Conservation (phyloP, 2,329 filamentous ascomycete genomes). For the Microascus cirrosus region DNA sequence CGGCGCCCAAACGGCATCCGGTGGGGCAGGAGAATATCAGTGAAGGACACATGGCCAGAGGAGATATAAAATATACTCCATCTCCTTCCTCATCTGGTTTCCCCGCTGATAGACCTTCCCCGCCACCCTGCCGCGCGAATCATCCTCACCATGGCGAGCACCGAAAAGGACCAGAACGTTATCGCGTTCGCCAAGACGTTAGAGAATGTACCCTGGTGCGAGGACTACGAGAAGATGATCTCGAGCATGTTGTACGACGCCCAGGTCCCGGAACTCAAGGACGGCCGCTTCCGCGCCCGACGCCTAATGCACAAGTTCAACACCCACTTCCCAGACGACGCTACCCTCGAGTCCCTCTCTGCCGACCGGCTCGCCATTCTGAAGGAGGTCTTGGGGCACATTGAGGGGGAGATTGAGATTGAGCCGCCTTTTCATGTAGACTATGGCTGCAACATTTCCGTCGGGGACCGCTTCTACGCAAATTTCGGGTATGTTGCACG, state of each 20-base stretch:
- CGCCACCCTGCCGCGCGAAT: neutral
- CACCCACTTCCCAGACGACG: constrained; percentile 37
- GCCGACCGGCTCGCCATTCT: constrained; percentile 33
- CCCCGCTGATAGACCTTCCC: neutral
- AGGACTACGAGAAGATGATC: constrained; percentile 55
- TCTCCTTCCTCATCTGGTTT: neutral
- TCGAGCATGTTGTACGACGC: constrained; percentile 51
- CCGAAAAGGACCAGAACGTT: constrained; percentile 25
- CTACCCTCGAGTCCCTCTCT: constrained; percentile 24
- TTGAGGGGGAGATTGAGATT: constrained; percentile 42
- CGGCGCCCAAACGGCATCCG: too few relatives aligned
- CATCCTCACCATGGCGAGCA: constrained; percentile 13
- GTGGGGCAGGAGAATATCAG: too few relatives aligned
- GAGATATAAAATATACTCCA: neutral
- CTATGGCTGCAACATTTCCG: constrained; percentile 53
- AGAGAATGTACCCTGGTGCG: constrained; percentile 41
- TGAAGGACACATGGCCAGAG: too few relatives aligned
- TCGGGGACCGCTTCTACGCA: constrained; percentile 53
- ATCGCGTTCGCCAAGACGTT: constrained; percentile 34
- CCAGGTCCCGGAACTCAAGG: constrained; percentile 32
- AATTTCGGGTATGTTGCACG: constrained; percentile 26
- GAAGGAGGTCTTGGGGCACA: constrained; percentile 32
- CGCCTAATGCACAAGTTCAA: constrained; percentile 48
- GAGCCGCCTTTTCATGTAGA: constrained; percentile 53
- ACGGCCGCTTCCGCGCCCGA: constrained; percentile 41